Evolutionary conservation across 306 rosid species (phyloP), one percentile per base, ranked within the genome.

Genomic region (Citrullus colocynthis): DNA sequence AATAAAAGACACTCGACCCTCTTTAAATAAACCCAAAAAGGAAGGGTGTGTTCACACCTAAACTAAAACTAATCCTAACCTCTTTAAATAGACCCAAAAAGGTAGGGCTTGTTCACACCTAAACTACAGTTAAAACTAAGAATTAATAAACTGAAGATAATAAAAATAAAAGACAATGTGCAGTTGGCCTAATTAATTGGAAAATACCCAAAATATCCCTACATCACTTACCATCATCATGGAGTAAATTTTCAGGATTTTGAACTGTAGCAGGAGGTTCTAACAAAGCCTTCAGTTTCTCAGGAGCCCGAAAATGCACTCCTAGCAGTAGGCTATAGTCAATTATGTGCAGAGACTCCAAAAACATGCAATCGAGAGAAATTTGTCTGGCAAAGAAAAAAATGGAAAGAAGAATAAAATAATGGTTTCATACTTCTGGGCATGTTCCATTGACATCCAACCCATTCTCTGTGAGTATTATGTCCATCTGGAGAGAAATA

Each of bases 241-340:
- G 54, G 63, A 78, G 78, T 77, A 81, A 81, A 83, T 74, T 83
- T 65, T 82, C 83, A 65, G 55, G 81, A 76, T 39, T 66, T 36
- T 81, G 85, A 80, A 58, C 57, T 74, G 88, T 17, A 80, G 77
- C 81, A 34, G 85, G 80, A 83, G 83, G 82, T 76, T 89, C 93
- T 17, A 71, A 88, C 49, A 89, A 86, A 66, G 90, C 82, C 84
- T 84, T 95, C 75, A 90, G 90, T 85, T 87, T 85, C 84, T 90
- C 90, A 72, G 99, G 99, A 83, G 97, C 97, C 91, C 96, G 87
- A 86, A 95, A 89, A 88, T 95, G 97, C 74, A 95, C 77, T 74
- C 99, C 99, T 89, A 95, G 84, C 80, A 95, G 88, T 80, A 95
- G 97, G 83, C 99, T 95, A 76, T 95, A 95, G 85, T 95, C 99